A percentile compares a stretch with the other conserved stretches of the same genome.
Conservation (phyloP, 306 rosid genomes). For the Casuarina equisetifolia region DNA sequence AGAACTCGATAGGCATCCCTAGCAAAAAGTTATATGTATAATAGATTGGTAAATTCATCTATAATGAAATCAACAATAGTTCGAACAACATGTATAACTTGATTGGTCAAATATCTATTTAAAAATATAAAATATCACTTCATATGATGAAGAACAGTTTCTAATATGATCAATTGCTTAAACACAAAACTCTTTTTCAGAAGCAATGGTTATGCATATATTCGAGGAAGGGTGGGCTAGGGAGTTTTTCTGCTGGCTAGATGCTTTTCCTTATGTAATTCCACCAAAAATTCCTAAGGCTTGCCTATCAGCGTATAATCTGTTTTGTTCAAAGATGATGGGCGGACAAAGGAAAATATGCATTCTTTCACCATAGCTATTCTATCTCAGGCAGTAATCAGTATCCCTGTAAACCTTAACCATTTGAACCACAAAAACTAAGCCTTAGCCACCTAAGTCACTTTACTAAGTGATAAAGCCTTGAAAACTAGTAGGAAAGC, state of each 20-base stretch:
- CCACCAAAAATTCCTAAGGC: too few species aligned
- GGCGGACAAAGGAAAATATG: not conserved
- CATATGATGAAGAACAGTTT: not conserved
- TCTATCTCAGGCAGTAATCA: too few species aligned
- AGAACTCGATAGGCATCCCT: slow-evolving; percentile 83
- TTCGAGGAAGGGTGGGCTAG: not conserved
- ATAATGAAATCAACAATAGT: not conserved
- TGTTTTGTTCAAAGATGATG: not conserved
- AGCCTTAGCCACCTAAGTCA: too few species aligned
- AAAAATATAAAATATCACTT: not conserved
- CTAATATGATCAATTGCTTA: not conserved
- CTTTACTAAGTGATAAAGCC: not conserved
- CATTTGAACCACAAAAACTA: too few species aligned
- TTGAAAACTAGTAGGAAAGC: not conserved
- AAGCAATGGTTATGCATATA: not conserved
- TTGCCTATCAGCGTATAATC: too few species aligned
- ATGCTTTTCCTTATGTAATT: not conserved
- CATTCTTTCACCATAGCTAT: too few species aligned
- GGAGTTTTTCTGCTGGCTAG: not conserved
- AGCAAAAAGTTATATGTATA: not conserved
- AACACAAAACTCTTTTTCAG: not conserved
- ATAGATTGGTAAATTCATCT: not conserved
- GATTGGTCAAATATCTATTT: not conserved
- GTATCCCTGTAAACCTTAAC: too few species aligned
- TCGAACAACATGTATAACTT: not conserved